These are phyloP conservation scores for Xerocomus brunneocitrinus DNA, from an alignment of 768 basidiomycete genomes.

Conservation along the genomic window DNA sequence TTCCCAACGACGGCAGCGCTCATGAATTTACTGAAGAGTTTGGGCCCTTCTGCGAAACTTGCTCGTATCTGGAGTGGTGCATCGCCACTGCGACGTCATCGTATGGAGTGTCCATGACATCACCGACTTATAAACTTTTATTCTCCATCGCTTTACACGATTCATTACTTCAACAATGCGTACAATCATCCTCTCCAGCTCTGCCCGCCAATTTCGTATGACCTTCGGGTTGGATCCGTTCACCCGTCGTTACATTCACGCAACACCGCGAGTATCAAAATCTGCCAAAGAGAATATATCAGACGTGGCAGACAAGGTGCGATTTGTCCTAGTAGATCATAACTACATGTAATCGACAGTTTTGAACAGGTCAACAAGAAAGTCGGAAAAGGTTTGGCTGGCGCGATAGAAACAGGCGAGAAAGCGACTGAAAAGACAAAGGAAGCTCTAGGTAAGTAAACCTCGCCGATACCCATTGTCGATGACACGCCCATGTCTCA, in stretches of 20 bases:
- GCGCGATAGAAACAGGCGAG: too few relatives aligned
- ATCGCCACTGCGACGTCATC: neutral
- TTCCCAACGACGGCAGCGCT: too few relatives aligned
- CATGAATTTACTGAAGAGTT: too few relatives aligned
- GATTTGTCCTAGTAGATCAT: too few relatives aligned
- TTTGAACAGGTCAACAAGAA: too few relatives aligned
- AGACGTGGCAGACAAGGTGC: constrained; percentile 36
- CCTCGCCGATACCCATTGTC: too few relatives aligned
- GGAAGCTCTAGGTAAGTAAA: too few relatives aligned
- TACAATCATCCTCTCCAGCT: neutral
- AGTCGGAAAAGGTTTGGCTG: too few relatives aligned
- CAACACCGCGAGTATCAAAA: constrained; percentile 29
- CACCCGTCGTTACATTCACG: constrained; percentile 3
- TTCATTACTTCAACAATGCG: neutral
- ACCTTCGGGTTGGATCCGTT: constrained; percentile 22
- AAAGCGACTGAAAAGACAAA: too few relatives aligned
- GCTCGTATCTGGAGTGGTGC: neutral
- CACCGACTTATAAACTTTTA: neutral
- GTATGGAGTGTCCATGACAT: constrained; percentile 7
- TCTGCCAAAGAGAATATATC: constrained; percentile 21
- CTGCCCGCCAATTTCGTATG: neutral
- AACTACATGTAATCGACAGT: too few relatives aligned
- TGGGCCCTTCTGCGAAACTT: too few relatives aligned
- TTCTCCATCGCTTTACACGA: neutral
- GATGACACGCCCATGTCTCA: too few relatives aligned